phyloP scores from a whole-genome alignment of 2,329 filamentous ascomycete species.

The Diaporthe citri region DNA sequence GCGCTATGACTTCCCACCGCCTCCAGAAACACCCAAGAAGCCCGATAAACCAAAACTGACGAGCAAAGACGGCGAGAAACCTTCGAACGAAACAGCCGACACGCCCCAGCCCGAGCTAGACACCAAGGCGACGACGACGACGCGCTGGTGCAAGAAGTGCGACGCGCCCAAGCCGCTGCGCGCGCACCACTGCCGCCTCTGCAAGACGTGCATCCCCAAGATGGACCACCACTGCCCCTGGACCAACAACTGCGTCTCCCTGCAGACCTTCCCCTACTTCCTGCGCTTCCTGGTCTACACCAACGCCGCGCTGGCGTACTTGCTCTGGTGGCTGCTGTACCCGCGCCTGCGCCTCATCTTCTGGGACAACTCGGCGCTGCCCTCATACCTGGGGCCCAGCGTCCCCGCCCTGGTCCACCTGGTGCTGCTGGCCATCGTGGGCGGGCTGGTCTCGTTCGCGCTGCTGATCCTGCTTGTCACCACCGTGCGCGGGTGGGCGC shows the following conservation, averaged over 20 bases:
- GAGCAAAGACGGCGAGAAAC: not conserved
- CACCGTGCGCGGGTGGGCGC: constrained; percentile 69
- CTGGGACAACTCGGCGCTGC: constrained; percentile 75
- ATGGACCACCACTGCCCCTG: constrained; percentile 93
- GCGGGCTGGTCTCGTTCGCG: constrained; percentile 70
- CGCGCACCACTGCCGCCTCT: constrained; percentile 85
- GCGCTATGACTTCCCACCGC: constrained; percentile 59
- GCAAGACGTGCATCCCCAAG: constrained; percentile 79
- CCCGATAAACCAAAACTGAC: not conserved
- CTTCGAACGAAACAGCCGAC: not conserved
- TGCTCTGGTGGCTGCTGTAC: constrained; percentile 71
- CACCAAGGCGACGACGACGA: constrained; percentile 40
- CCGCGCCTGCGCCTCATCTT: constrained; percentile 66
- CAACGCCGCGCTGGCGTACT: constrained; percentile 72
- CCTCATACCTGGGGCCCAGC: constrained; percentile 80
- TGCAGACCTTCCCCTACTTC: constrained; percentile 86
- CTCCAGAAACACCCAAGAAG: constrained; percentile 36
- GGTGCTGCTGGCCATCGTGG: constrained; percentile 69
- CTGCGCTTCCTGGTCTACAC: constrained; percentile 81
- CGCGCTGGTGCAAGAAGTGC: constrained; percentile 82
- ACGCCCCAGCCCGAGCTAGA: constrained; percentile 42
- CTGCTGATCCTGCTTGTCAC: constrained; percentile 75
- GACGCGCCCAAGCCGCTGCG: constrained; percentile 79
- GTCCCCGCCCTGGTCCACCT: constrained; percentile 70
- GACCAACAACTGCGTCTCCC: constrained; percentile 86